Evolutionary conservation across 75 land plant genomes (phyloP).

Genomic region (Picea glauca): DNA sequence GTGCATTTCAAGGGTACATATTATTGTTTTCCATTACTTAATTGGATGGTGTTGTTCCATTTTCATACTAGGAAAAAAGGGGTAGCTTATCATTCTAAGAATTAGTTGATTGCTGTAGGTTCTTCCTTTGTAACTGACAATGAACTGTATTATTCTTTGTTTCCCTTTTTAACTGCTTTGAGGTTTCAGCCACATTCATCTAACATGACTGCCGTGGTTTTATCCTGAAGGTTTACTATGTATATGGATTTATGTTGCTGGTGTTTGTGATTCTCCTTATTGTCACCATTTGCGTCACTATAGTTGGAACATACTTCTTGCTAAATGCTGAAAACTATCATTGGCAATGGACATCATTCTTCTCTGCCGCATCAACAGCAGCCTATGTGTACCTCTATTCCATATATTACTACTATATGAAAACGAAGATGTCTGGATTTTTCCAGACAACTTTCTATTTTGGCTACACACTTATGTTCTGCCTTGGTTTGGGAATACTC

Average conservation of each 20-base stretch:
- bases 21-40: background rate
- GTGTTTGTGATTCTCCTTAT: slow-evolving; percentile 31
- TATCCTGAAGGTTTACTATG: slow-evolving; percentile 30
- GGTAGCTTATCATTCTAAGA: background rate
- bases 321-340: slow-evolving; percentile 39
- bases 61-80: background rate
- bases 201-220: background rate
- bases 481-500: slow-evolving; percentile 32
- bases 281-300: slow-evolving; percentile 37
- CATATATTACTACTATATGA: slow-evolving; percentile 36
- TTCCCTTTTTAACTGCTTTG: background rate
- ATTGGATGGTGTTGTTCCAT: background rate
- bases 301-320: slow-evolving; percentile 36
- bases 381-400: slow-evolving; percentile 31
- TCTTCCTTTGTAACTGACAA: background rate
- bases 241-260: slow-evolving; percentile 36
- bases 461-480: slow-evolving; percentile 39
- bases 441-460: slow-evolving; percentile 35
- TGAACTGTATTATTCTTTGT: background rate
- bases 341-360: slow-evolving; percentile 45
- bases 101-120: background rate
- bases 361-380: slow-evolving; percentile 39
- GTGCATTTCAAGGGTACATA: background rate
- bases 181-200: background rate
- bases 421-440: slow-evolving; percentile 39